Evolutionary conservation across 2,329 filamentous ascomycete species (phyloP), one percentile per base, ranked within the genome.

Genomic region (Hypomyces perniciosus): DNA sequence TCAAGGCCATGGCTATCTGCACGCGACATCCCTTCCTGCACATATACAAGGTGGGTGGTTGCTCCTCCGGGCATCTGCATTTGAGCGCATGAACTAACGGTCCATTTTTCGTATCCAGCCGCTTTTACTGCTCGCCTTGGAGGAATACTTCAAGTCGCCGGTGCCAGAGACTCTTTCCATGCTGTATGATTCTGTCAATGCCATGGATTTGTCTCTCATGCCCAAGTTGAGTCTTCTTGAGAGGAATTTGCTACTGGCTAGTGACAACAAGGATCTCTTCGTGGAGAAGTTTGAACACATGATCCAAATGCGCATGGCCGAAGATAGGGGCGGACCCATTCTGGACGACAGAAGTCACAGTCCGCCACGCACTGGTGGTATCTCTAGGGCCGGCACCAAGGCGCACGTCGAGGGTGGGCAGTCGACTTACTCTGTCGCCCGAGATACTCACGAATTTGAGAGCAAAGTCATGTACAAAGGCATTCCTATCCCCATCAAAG

Each of bases 1-100:
- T 97, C 52, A 97, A 97, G 67, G 90, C 93, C 39, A 99, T 99
- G 93, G 93, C 93, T 30, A 96, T 99, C 59, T 99, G 93, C 74
- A 99, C 93, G 6, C 79, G 93, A 40, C 93, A 99, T 74, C 91
- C 93, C 3, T 99, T 99, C 69, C 73, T 99, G 59, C 93, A 99
- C 70, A 99, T 99, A 57, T 99, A 99, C 75, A 99, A 99, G 80
- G 88, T 86, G 67, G 58, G 75, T 31, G 10, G 28, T 35, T n/a
- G 9, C 65, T 52, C 48, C 45, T 50, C 4, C 8, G 10, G n/a
- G 26, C 31, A 20, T 37, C 27, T 33, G 33, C 26, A 13, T 46
- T 12, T 33, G 12, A 29, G 20, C 46, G 27, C 30, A 8, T 10
- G 40, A 53, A 37, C 61, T 63, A 42, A 62, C 54, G 29, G 29